Evolutionary conservation across 192 early-diverging fungal genomes (phyloP).

Genomic region (Coemansia sp.): DNA sequence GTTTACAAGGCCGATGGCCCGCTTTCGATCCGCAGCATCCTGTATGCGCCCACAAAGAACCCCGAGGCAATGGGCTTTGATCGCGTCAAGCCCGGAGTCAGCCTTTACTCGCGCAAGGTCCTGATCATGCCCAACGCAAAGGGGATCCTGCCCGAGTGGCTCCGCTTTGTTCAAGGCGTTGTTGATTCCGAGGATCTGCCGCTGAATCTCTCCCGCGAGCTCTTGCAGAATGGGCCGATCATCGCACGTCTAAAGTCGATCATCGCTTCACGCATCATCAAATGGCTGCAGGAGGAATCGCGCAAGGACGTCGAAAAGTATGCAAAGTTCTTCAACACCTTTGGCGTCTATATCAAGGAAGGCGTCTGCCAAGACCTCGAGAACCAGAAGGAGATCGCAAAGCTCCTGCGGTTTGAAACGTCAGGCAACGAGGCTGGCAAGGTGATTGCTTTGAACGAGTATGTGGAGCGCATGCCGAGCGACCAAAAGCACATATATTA

Average conservation of each 20-base stretch:
- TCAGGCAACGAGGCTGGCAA: constrained; percentile 57
- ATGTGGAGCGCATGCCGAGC: constrained; percentile 85
- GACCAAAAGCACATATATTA: constrained; percentile 90
- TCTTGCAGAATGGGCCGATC: constrained; percentile 82
- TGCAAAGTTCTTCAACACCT: constrained; percentile 69
- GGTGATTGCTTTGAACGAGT: constrained; percentile 66
- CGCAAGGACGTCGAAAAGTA: constrained; percentile 66
- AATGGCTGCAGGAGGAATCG: constrained; percentile 75
- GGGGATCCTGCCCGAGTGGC: constrained; percentile 84
- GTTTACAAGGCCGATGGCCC: constrained; percentile 96
- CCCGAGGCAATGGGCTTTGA: constrained; percentile 54
- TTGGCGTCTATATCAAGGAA: constrained; percentile 75
- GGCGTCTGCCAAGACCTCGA: constrained; percentile 83
- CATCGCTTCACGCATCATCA: constrained; percentile 85
- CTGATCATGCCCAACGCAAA: constrained; percentile 93
- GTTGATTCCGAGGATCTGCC: constrained; percentile 97
- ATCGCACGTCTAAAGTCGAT: constrained; percentile 84
- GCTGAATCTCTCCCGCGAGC: constrained; percentile 97
- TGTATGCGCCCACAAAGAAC: constrained; percentile 77
- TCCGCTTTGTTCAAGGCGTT: constrained; percentile 90
- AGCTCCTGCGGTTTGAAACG: constrained; percentile 79
- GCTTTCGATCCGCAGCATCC: constrained; percentile 82
- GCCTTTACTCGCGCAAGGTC: constrained; percentile 93
- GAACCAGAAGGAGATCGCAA: constrained; percentile 71
- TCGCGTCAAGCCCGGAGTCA: constrained; percentile 73